Conservation (phyloP, 2,329 filamentous ascomycete genomes). For the Alternaria gaisen region DNA sequence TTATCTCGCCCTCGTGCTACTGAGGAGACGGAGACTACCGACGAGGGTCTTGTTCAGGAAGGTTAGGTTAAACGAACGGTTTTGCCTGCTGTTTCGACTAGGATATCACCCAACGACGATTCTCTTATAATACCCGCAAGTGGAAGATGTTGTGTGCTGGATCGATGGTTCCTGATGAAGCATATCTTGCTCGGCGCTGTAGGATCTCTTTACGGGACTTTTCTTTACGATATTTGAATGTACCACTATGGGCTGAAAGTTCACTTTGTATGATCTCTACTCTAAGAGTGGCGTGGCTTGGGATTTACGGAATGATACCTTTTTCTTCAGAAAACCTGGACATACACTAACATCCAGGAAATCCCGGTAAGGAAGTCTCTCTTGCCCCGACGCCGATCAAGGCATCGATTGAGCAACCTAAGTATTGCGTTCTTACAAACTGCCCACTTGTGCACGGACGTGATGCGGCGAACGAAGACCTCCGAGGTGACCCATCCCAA, state of each 20-base stretch:
- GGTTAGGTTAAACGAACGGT: conserved; percentile 25
- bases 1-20: conserved; percentile 35
- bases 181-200: conserved; percentile 16
- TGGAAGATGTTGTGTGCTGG: neutral
- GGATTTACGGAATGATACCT: conserved; percentile 27
- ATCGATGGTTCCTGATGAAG: neutral
- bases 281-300: conserved; percentile 25
- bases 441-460: conserved; percentile 15
- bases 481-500: conserved; percentile 19
- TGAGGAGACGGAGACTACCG: conserved; percentile 36
- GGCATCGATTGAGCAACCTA: neutral
- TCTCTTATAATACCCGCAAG: neutral
- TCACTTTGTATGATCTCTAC: conserved; percentile 43
- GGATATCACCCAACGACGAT: neutral
- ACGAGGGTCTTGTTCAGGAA: conserved; percentile 48
- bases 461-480: conserved; percentile 28
- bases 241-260: conserved; percentile 30
- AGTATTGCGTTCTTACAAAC: neutral
- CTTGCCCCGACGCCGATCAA: neutral
- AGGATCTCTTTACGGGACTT: conserved; percentile 9
- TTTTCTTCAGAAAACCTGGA: conserved; percentile 5
- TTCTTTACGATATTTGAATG: conserved; percentile 18
- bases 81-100: neutral
- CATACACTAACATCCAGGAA: neutral
- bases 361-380: neutral